phyloP scores from a whole-genome alignment of 2,329 filamentous ascomycete species.

The Xylaria sp. region DNA sequence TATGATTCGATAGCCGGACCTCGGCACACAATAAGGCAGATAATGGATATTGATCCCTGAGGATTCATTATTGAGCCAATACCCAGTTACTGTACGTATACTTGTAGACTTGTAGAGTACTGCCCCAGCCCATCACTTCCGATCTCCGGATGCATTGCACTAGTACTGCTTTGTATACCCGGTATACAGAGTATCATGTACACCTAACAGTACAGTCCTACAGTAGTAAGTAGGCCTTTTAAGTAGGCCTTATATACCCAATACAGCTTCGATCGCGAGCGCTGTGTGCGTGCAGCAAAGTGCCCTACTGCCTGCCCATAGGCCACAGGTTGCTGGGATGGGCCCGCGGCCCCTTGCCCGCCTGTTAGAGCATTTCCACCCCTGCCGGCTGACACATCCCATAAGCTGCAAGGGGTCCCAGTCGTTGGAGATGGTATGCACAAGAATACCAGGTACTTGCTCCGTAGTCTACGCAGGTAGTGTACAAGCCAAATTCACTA shows the following conservation, averaged over 20 bases:
- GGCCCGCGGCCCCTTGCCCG: background rate
- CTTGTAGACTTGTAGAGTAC: too few species aligned
- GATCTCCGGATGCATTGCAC: background rate
- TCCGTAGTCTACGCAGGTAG: too few species aligned
- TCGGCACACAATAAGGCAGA: background rate
- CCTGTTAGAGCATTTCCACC: background rate
- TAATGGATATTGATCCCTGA: background rate
- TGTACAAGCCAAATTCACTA: too few species aligned
- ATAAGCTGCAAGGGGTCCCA: conserved; percentile 8
- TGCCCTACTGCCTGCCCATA: background rate
- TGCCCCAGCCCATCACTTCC: too few species aligned
- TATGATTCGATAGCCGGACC: background rate
- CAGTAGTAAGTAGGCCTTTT: too few species aligned
- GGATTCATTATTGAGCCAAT: background rate
- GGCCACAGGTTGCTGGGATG: conserved; percentile 2
- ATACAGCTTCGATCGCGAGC: background rate
- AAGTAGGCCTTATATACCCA: too few species aligned
- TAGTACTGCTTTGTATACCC: background rate
- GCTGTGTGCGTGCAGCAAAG: background rate
- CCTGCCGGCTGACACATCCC: conserved; percentile 5
- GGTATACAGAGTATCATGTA: too few species aligned
- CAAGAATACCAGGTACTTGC: too few species aligned
- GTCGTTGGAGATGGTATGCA: background rate
- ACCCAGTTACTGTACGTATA: too few species aligned
- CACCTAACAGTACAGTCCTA: background rate